Evolutionary conservation across 2,329 filamentous ascomycete species (phyloP).

Genomic region (Fusarium sp.): DNA sequence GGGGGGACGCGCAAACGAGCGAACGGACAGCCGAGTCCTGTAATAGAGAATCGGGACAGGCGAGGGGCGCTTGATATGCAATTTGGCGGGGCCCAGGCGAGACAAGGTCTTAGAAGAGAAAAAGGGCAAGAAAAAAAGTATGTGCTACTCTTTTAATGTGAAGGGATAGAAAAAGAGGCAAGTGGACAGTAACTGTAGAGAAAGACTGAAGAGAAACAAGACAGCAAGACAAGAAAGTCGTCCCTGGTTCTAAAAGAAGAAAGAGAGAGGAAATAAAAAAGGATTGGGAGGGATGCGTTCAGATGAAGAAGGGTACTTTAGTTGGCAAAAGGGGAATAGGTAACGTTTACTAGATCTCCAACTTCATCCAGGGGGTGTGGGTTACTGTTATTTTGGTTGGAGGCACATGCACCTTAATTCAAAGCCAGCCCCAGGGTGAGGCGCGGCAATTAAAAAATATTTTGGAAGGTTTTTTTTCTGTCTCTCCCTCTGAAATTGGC

Average conservation of each 20-base stretch:
- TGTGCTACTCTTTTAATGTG: slow-evolving; percentile 19
- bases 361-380: slow-evolving; percentile 37
- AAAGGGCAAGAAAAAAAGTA: slow-evolving; percentile 36
- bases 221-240: slow-evolving; percentile 36
- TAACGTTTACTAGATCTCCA: slow-evolving; percentile 30
- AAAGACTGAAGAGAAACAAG: slow-evolving; percentile 44
- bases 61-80: slow-evolving; percentile 53
- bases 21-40: slow-evolving; percentile 56
- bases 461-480: slow-evolving; percentile 43
- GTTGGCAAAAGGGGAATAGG: slow-evolving; percentile 41
- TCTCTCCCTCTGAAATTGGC: slow-evolving; percentile 47
- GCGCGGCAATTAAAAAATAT: slow-evolving; percentile 52
- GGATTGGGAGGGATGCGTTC: slow-evolving; percentile 23
- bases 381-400: slow-evolving; percentile 27
- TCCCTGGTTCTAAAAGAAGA: slow-evolving; percentile 37
- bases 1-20: slow-evolving; percentile 56
- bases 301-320: slow-evolving; percentile 33
- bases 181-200: slow-evolving; percentile 14
- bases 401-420: background rate
- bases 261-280: slow-evolving; percentile 26
- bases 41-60: slow-evolving; percentile 47
- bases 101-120: slow-evolving; percentile 52
- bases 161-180: slow-evolving; percentile 35
- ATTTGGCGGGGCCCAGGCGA: slow-evolving; percentile 51
- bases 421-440: slow-evolving; percentile 36